phyloP scores from a whole-genome alignment of 2,329 filamentous ascomycete species.

The Alternaria longipes region DNA sequence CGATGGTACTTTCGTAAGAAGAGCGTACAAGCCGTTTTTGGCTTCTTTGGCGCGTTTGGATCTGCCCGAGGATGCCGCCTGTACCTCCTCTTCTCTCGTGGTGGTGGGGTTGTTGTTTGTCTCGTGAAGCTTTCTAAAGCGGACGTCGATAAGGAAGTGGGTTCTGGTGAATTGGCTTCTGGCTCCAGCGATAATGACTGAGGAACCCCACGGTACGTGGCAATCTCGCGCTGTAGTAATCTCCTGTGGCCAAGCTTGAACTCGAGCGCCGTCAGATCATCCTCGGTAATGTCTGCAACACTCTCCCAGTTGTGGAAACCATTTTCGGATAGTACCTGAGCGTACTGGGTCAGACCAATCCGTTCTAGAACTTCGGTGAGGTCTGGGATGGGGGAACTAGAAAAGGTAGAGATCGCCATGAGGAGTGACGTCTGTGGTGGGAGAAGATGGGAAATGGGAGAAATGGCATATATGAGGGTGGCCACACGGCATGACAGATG shows the following conservation, averaged over 20 bases:
- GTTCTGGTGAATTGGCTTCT: constrained; percentile 28
- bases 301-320: constrained; percentile 52
- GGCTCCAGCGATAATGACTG: constrained; percentile 38
- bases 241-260: constrained; percentile 54
- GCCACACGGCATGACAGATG: constrained; percentile 11
- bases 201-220: constrained; percentile 46
- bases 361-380: constrained; percentile 44
- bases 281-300: constrained; percentile 53
- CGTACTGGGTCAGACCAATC: constrained; percentile 42
- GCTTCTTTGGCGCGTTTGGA: constrained; percentile 51
- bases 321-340: constrained; percentile 42
- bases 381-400: constrained; percentile 28
- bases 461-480: constrained; percentile 20
- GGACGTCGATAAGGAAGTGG: constrained; percentile 39
- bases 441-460: constrained; percentile 24
- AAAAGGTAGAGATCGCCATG: constrained; percentile 41
- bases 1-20: not conserved
- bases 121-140: constrained; percentile 40
- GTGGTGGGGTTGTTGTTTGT: constrained; percentile 34
- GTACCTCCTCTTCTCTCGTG: constrained; percentile 50
- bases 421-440: constrained; percentile 29
- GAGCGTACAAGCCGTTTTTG: constrained; percentile 52
- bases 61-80: constrained; percentile 51
- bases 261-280: constrained; percentile 47
- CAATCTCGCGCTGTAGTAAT: constrained; percentile 52